These are phyloP conservation scores for Podospora comata DNA, from an alignment of 495 filamentous ascomycete genomes.

Conservation along the genomic window DNA sequence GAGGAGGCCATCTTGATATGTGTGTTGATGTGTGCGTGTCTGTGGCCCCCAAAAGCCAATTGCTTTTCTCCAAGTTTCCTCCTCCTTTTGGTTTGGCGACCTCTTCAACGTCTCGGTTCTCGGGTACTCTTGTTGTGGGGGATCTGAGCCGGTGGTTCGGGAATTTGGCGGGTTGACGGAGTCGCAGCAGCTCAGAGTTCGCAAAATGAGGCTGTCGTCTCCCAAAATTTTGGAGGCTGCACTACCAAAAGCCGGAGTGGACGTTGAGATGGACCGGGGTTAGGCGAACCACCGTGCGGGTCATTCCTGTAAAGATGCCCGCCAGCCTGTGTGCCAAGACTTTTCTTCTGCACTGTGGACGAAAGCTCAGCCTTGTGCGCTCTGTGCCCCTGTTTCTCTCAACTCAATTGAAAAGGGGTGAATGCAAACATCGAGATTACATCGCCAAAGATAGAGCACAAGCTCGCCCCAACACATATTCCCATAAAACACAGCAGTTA, in stretches of 20 bases:
- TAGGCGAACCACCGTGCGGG: neutral
- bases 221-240: constrained; percentile 8
- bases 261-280: neutral
- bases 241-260: constrained; percentile 2
- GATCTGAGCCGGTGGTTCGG: neutral
- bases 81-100: neutral
- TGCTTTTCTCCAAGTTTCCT: neutral
- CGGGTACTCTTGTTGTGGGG: neutral
- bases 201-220: constrained; percentile 3
- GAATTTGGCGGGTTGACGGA: constrained; percentile 1
- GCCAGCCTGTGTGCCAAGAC: neutral
- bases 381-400: neutral
- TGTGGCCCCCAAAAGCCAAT: neutral
- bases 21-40: neutral
- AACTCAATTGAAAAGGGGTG: neutral
- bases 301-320: neutral
- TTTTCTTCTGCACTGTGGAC: constrained; percentile 1
- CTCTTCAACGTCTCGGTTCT: neutral
- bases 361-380: neutral
- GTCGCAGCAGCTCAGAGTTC: neutral
- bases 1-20: neutral
- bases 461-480: neutral
- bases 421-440: neutral
- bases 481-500: neutral
- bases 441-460: neutral